Conservation (phyloP, 2,329 filamentous ascomycete genomes). For the Blastomyces silverae region DNA sequence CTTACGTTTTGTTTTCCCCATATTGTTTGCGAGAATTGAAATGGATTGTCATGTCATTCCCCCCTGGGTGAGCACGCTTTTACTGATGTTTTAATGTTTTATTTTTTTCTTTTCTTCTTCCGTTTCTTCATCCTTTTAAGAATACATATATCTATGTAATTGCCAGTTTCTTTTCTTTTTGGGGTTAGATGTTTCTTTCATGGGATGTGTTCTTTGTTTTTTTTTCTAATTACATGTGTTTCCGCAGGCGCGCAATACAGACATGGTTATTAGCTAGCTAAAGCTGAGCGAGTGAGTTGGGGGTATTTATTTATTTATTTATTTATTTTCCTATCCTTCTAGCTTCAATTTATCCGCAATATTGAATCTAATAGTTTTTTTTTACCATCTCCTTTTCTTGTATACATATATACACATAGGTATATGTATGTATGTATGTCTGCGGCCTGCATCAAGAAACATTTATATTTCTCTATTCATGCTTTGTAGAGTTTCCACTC, state of each 20-base stretch:
- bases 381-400: neutral
- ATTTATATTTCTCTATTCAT: too few species aligned
- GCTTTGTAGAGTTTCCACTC: too few species aligned
- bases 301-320: neutral
- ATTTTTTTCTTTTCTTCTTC: neutral
- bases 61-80: too few species aligned
- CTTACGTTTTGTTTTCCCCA: too few species aligned
- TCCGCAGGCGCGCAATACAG: neutral
- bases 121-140: neutral
- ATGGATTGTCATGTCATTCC: too few species aligned
- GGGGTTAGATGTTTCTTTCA: neutral
- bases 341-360: neutral
- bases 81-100: neutral
- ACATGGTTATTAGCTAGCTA: neutral
- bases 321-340: constrained; percentile 6
- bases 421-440: too few species aligned
- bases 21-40: too few species aligned
- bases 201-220: neutral
- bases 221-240: neutral
- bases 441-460: too few species aligned
- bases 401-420: too few species aligned
- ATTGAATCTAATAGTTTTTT: neutral
- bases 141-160: neutral
- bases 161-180: neutral
- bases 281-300: neutral